These are phyloP conservation scores for Epichloe festucae DNA, from an alignment of 2,329 filamentous ascomycete genomes.

Conservation along the genomic window DNA sequence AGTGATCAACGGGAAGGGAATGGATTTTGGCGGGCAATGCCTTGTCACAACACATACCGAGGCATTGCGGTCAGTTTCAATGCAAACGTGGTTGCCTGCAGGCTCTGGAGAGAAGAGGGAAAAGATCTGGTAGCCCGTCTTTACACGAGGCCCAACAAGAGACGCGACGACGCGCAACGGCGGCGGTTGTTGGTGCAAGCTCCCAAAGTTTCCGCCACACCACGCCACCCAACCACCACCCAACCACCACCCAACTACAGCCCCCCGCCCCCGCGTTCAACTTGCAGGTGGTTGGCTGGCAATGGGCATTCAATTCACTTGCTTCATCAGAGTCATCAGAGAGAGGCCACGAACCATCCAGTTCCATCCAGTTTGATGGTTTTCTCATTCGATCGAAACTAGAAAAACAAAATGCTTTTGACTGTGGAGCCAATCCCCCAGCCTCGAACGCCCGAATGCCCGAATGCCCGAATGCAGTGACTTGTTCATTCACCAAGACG, in stretches of 20 bases:
- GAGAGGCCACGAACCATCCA: too few species aligned
- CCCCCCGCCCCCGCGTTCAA: slow-evolving; percentile 9
- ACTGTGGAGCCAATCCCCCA: too few species aligned
- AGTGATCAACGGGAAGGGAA: slow-evolving; percentile 3
- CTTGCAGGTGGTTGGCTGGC: not conserved
- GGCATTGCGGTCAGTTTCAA: slow-evolving; percentile 12
- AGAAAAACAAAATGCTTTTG: too few species aligned
- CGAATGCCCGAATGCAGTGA: too few species aligned
- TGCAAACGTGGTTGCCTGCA: not conserved
- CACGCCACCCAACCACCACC: too few species aligned
- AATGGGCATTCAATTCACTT: too few species aligned
- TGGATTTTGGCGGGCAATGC: not conserved
- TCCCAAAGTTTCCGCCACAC: not conserved
- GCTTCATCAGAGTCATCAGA: too few species aligned
- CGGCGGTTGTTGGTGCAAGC: not conserved
- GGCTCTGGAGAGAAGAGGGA: too few species aligned
- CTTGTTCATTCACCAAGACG: too few species aligned
- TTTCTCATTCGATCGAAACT: too few species aligned
- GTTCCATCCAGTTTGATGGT: too few species aligned
- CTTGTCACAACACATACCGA: slow-evolving; percentile 9
- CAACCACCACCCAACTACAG: not conserved
- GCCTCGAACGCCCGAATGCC: too few species aligned
- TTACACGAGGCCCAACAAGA: not conserved
- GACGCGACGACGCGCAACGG: slow-evolving; percentile 6
- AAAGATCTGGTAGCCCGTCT: not conserved